Conservation (phyloP, 768 basidiomycete species). For the Kwoniella newhampshirensis region DNA sequence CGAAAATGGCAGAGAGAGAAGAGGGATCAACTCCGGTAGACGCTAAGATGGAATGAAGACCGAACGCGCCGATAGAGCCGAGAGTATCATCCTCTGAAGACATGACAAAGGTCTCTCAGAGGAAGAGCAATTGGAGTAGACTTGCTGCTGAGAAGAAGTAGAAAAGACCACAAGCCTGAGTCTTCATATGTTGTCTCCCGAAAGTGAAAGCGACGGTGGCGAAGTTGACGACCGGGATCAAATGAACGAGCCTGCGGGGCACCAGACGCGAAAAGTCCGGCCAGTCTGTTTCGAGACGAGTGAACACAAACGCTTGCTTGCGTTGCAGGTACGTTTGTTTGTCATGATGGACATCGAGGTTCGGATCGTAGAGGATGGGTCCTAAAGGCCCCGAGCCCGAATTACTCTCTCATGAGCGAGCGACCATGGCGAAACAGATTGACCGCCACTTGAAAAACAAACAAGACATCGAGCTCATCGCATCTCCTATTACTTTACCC, state of each 20-base stretch:
- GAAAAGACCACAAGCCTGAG: background rate
- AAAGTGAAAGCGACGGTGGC: background rate
- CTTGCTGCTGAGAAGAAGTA: too few relatives aligned
- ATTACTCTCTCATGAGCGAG: too few relatives aligned
- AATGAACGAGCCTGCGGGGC: constrained; percentile 1
- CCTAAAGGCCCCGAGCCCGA: too few relatives aligned
- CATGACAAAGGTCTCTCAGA: constrained; percentile 11
- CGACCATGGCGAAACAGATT: background rate
- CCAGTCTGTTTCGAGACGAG: background rate
- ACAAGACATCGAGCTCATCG: constrained; percentile 29
- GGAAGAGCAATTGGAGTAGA: background rate
- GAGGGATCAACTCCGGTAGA: constrained; percentile 31
- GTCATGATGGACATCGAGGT: too few relatives aligned
- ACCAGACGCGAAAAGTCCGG: too few relatives aligned
- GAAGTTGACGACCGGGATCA: constrained; percentile 9
- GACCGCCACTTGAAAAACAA: background rate
- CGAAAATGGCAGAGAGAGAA: constrained; percentile 25
- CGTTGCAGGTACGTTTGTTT: too few relatives aligned
- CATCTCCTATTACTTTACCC: constrained; percentile 22
- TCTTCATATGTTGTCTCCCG: background rate
- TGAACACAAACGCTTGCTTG: background rate
- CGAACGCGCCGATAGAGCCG: constrained; percentile 29
- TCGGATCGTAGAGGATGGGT: too few relatives aligned
- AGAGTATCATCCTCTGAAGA: constrained; percentile 27
- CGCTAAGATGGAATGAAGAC: constrained; percentile 29